Base-by-base conservation (phyloP, 1,139 yeast genomes). In the Chernovozyma sophiae-reginae region DNA sequence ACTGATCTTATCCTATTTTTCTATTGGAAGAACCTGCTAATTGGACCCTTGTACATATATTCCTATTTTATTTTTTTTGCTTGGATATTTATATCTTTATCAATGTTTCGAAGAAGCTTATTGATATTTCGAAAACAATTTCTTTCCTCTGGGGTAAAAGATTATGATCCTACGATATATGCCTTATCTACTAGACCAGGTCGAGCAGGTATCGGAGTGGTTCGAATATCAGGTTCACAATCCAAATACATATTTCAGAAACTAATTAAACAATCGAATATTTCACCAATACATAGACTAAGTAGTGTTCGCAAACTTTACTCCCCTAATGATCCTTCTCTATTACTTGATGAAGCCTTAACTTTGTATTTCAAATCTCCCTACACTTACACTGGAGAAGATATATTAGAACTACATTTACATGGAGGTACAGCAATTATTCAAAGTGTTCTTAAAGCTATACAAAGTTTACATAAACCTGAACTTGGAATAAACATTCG, bases 401-500 rank as follows among this genome's bases (percentile, higher is more conserved):
- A 92, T 49, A 51, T 84, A 24, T 62, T 90, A 12, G 99, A 92
- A 51, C 57, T 92, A 15, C 97, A 92, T 53, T 59, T 86, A 2
- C 99, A 92, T 57, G 99, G 99, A 3, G 97, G 98, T 6, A 78
- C 75, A 11, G 97, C 97, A 0, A 87, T 92, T 1, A 75, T 86
- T 1, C 69, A 72, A 37, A 73, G 89, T 0, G 85, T 90, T 0
- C 51, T 90, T 31, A 64, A 65, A 13, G 79, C 95, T 0, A 79
- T 92, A n/a, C 66, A 62, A 37, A 42, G 47, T 1, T 50, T 81
- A 10, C 85, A 81, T 48, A 49, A 56, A 30, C 74, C 73, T 1
- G 45, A 43, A 0, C 43, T 61, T 1, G 68, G 65, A 0, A 47
- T 58, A 2, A 62, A 72, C 11, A 77, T 90, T 7, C 57, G 97